Evolutionary conservation across 2,329 filamentous ascomycete species (phyloP), one percentile per base, ranked within the genome.

Genomic region (Domatiomyces catenatus): DNA sequence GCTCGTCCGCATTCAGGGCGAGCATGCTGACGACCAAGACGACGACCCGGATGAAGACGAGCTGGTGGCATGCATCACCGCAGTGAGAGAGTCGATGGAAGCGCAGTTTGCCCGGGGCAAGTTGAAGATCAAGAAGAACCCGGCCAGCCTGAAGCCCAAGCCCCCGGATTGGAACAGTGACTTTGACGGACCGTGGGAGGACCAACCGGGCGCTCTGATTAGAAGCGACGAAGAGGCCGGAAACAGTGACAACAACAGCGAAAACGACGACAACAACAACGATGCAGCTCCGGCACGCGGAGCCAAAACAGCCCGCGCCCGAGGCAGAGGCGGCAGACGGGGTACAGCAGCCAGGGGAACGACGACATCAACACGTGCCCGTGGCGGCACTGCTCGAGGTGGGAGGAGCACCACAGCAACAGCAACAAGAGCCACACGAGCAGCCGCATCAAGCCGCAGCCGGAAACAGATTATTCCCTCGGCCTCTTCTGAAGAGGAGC

Each of bases 161-260:
- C 90, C 90, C 1, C 76, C 79, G 8, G 74, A 73, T 2, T 96
- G 89, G 88, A 87, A 96, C 62, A 86, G 80, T n/a, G 90, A 96
- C 57, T 70, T 89, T 22, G 83, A 94, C 47, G 92, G 89, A 0
- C 75, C 75, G 48, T 96, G 90, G 89, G 83, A 83, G 53, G 84
- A 92, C 46, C 80, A 87, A 52, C 79, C 84, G 0, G 81, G 77
- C 6, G 85, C 82, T 1, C 65, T 80, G 4, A 72, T 80, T 44
- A 68, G 68, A 52, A 70, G 70, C 2, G 75, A 71, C 15, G 71
- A 70, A 12, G 66, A 69, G 43, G 57, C 52, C 26, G 55, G 60
- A 53, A 50, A 54, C 44, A 42, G 36, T 18, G 48, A 53, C 10
- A 26, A 22, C 20, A 10, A 17, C 22, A 17, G 45, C 8, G 52